Base-by-base conservation (phyloP, 192 early-diverging fungal genomes). In the Rhizophlyctis rosea region DNA sequence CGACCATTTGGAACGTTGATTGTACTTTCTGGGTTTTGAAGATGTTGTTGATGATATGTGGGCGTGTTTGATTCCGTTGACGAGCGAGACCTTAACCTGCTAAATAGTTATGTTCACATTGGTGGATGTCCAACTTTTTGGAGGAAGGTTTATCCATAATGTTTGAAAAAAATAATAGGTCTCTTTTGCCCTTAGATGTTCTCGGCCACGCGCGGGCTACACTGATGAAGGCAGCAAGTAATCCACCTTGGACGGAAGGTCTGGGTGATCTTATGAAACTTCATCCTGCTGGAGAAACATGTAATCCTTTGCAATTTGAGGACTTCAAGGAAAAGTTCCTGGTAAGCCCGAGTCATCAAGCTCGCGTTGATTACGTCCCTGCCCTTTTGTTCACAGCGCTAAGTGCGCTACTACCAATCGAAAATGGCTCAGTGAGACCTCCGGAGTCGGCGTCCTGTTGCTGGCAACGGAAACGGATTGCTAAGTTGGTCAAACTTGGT, bases 1-100 rank as follows among this genome's bases (percentile, higher is more conserved):
- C n/a, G n/a, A n/a, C n/a, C n/a, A n/a, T n/a, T n/a, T n/a, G n/a
- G n/a, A n/a, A n/a, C n/a, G n/a, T n/a, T n/a, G n/a, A n/a, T n/a
- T n/a, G n/a, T n/a, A n/a, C n/a, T n/a, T n/a, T n/a, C n/a, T n/a
- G n/a, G n/a, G n/a, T n/a, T n/a, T n/a, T n/a, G n/a, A n/a, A n/a
- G n/a, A n/a, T n/a, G n/a, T n/a, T n/a, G n/a, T n/a, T n/a, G n/a
- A n/a, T n/a, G n/a, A n/a, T n/a, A n/a, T n/a, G n/a, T n/a, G n/a
- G n/a, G n/a, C n/a, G n/a, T 88, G 86, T 85, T 86, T 87, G 86
- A 88, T 88, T 88, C 87, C 82, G 82, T 83, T 87, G 87, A 87
- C 84, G 85, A 86, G 87, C 82, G 87, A 88, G 86, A 88, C 84
- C 86, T 88, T 86, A 81, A 71, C 75, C 82, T 85, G 85, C 78